Percentiles rank a stretch among this genome's conserved stretches.
Evolutionary conservation across 306 rosid species (phyloP).

Genomic region (Calophaca sinica): DNA sequence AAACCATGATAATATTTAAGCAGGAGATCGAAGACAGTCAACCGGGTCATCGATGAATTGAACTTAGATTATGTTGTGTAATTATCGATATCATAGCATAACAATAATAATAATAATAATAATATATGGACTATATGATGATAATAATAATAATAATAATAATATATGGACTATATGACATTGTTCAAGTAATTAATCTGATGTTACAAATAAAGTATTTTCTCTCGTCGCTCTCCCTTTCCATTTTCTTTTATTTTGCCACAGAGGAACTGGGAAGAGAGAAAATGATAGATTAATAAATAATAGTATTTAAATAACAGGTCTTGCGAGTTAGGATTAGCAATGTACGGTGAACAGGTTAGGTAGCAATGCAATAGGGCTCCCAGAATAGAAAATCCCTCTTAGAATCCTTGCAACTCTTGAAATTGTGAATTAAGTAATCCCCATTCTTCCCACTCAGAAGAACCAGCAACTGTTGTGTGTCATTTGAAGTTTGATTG

Average conservation of each 20-base stretch:
- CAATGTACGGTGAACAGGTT: neutral
- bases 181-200: constrained; percentile 43
- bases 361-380: constrained; percentile 82
- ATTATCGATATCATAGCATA: too few relatives aligned
- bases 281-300: constrained; percentile 30
- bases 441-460: constrained; percentile 65
- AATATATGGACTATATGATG: constrained; percentile 3
- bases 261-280: constrained; percentile 36
- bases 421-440: constrained; percentile 55
- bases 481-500: constrained; percentile 34
- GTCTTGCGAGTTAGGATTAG: too few relatives aligned
- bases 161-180: constrained; percentile 13
- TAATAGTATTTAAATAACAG: too few relatives aligned
- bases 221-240: neutral
- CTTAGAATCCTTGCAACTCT: constrained; percentile 69
- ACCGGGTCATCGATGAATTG: too few relatives aligned
- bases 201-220: constrained; percentile 38
- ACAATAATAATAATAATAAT: too few relatives aligned
- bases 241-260: constrained; percentile 49
- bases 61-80: too few relatives aligned
- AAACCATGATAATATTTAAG: too few relatives aligned
- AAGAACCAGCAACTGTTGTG: constrained; percentile 31
- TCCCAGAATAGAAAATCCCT: constrained; percentile 71
- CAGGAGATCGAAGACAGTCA: too few relatives aligned
- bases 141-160: too few relatives aligned